Conservation (phyloP, 2,329 filamentous ascomycete genomes). For the Talaromyces sp. region DNA sequence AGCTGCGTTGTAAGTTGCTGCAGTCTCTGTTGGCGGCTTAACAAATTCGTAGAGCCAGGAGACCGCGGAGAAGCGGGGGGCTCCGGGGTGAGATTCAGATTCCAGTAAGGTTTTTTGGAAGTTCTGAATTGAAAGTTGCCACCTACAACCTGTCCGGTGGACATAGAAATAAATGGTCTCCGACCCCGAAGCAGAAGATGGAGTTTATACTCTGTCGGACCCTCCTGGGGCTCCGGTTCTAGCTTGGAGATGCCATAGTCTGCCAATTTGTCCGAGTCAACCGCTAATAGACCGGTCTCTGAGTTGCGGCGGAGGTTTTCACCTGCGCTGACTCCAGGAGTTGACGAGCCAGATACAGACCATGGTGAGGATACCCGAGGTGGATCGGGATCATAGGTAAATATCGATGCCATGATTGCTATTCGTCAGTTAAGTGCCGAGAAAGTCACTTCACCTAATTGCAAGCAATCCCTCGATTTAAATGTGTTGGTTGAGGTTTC, state of each 20-base stretch:
- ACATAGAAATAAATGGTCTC: slow-evolving; percentile 66
- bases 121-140: slow-evolving; percentile 47
- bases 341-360: slow-evolving; percentile 55
- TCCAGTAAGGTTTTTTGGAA: slow-evolving; percentile 24
- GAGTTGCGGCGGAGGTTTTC: slow-evolving; percentile 25
- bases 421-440: too few relatives aligned
- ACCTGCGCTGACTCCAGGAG: slow-evolving; percentile 28
- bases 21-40: slow-evolving; percentile 74
- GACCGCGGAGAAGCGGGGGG: slow-evolving; percentile 17
- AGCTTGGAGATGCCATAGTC: slow-evolving; percentile 68
- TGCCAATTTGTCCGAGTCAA: slow-evolving; percentile 35
- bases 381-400: slow-evolving; percentile 87
- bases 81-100: slow-evolving; percentile 23
- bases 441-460: not conserved
- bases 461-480: not conserved
- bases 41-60: slow-evolving; percentile 50
- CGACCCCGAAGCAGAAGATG: slow-evolving; percentile 79
- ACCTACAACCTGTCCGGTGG: slow-evolving; percentile 54
- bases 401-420: slow-evolving; percentile 76
- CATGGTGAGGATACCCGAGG: slow-evolving; percentile 87
- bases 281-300: slow-evolving; percentile 36
- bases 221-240: slow-evolving; percentile 86
- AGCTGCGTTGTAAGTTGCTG: slow-evolving; percentile 93
- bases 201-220: slow-evolving; percentile 93
- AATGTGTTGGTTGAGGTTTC: not conserved